Evolutionary conservation across 2,329 filamentous ascomycete genomes (phyloP).

Genomic region (Pseudogymnoascus sp.): DNA sequence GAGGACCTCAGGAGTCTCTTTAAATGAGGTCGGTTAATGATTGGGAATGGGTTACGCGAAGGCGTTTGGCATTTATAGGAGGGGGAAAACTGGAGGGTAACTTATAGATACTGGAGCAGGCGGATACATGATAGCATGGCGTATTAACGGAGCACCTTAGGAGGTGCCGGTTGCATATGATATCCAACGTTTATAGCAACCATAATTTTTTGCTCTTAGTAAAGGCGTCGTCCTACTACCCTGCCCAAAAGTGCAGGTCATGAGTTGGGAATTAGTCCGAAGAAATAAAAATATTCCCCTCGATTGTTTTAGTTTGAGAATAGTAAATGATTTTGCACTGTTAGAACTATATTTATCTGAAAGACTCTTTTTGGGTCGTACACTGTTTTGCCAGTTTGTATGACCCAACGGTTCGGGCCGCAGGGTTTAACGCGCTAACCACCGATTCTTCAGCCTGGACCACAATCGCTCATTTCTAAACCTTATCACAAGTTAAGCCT

Average conservation of each 20-base stretch:
- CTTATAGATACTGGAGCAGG: neutral
- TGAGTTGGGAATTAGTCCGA: neutral
- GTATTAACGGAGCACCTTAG: neutral
- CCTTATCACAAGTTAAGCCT: neutral
- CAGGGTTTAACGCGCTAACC: neutral
- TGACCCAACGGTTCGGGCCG: neutral
- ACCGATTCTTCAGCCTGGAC: slow-evolving; percentile 2
- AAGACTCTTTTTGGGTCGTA: neutral
- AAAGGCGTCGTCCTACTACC: neutral
- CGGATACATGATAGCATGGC: slow-evolving; percentile 4
- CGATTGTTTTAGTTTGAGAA: neutral
- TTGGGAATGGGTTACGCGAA: neutral
- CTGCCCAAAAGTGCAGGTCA: neutral
- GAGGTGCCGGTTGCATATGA: neutral
- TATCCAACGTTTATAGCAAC: slow-evolving; percentile 4
- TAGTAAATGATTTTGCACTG: neutral
- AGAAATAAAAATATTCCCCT: slow-evolving; percentile 1
- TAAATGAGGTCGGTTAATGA: slow-evolving; percentile 18
- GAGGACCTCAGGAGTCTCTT: slow-evolving; percentile 53
- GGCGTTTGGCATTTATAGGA: neutral
- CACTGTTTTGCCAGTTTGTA: neutral
- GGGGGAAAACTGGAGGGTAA: neutral
- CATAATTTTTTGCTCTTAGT: neutral
- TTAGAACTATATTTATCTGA: neutral
- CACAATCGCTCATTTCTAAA: neutral